Base-by-base conservation (phyloP, 495 filamentous ascomycete genomes). In the Penicillium coffeae region DNA sequence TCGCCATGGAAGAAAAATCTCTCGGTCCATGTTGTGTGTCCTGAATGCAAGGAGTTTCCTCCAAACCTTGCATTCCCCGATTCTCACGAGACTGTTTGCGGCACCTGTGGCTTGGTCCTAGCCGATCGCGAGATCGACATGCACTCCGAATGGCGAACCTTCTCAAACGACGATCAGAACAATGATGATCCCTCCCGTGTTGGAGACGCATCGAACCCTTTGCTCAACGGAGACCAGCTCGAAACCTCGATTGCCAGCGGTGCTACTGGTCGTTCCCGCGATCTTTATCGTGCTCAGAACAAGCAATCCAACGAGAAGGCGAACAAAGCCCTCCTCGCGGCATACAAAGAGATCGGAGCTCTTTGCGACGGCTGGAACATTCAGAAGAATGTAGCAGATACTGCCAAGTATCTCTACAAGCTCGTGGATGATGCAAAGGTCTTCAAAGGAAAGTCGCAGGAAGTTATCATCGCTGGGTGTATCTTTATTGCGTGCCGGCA, bases 401-500 rank as follows among this genome's bases (percentile, higher is more conserved):
- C 86, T 0, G 88, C 92, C 37, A 96, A 95, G 74, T 88, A 92
- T 62, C 81, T 96, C 38, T 97, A 85, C 79, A 97, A 96, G 77
- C 73, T 89, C 39, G 86, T 91, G 13, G 88, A 96, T 44, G 92
- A 97, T 59, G 85, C 82, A 51, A 92, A 92, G 66, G 80, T 87
- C 2, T 89, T 98, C 74, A 95, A 94, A 73, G 90, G 91, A 58
- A 98, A 97, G 69, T 88, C 89, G 0, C 86, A 89, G 49, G 92
- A 97, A 55, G 89, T 89, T 38, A 84, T 97, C 48, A 91, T 95
- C 43, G 94, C 93, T 8, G 89, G 90, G 2, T 96, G 91, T 66
- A 92, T 98, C 67, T 96, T 97, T 73, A 90, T 97, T 60, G 91
- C 93, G 19, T 96, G 91, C 63, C 90, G 93, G 27, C 89, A 95